Base-by-base conservation (phyloP, 306 rosid species). In the Castanea crenata region DNA sequence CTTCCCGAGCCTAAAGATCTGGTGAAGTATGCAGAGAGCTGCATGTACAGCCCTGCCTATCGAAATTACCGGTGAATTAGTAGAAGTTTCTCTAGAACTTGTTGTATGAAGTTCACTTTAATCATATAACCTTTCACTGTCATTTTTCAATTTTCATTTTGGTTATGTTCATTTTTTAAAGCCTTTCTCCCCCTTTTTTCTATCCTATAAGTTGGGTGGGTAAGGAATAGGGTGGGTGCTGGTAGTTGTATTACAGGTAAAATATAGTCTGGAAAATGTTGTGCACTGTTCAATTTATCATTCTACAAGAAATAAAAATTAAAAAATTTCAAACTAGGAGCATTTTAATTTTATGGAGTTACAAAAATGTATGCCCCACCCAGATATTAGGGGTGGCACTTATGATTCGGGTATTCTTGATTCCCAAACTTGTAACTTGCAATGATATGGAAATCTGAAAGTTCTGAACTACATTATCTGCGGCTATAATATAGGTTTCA, bases 1-100 rank as follows among this genome's bases (percentile, higher is more conserved):
- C 96, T 89, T 76, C 98, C 98, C 44, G 92, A 79, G 77, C 99
- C 99, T 0, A 90, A 87, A 71, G 97, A 95, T 88, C 85, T 95
- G 91, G 89, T 87, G 84, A 74, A 81, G 73, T 84, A 84, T 82
- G 99, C 98, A 6, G 96, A 91, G 91, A 88, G 94, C 85, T 95
- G 96, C 73, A 93, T 95, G 98, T 95, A 95, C 87, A 84, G 88
- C 68, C 98, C 99, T 2, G 14, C 79, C 73, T 95, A 95, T 58
- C 89, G 91, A 80, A 80, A 75, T 82, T 93, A 90, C 82, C 91
- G 93, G 68, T 93, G 90, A 90, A 76, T 11, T 29, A 1, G 74
- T 20, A 57, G 41, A 27, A 71, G 78, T 64, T 19, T 23, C 52
- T 46, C 6, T 23, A 0, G 4, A 51, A 51, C 54, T 73, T 41